phyloP scores from a whole-genome alignment of 306 rosid genomes.

The Begonia masoniana region DNA sequence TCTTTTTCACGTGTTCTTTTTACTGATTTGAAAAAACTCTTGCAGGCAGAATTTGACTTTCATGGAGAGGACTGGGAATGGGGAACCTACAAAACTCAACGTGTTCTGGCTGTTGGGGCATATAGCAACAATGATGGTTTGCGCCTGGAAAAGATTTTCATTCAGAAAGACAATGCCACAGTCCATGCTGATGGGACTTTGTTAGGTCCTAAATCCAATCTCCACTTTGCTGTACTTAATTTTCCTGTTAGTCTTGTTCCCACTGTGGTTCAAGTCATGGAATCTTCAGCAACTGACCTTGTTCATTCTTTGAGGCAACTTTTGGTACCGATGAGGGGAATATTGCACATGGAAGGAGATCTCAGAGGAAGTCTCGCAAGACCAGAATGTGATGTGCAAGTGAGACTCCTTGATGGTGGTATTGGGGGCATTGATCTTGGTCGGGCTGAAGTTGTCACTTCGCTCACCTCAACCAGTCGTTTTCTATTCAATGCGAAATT shows the following conservation, averaged over 20 bases:
- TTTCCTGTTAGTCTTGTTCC: conserved; percentile 88
- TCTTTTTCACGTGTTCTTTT: conserved; percentile 17
- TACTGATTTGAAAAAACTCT: no score
- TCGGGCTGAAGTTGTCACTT: conserved; percentile 86
- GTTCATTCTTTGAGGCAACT: conserved; percentile 59
- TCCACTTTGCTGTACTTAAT: conserved; percentile 86
- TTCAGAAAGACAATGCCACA: conserved; percentile 88
- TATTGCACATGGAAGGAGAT: conserved; percentile 98
- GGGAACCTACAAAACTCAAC: conserved; percentile 87
- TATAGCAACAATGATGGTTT: conserved; percentile 73
- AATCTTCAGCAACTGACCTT: conserved; percentile 61
- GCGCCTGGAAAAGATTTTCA: conserved; percentile 52
- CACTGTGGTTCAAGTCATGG: conserved; percentile 62
- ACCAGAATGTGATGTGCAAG: conserved; percentile 94
- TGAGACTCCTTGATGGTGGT: conserved; percentile 90
- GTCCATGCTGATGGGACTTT: conserved; percentile 92
- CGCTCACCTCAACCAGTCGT: conserved; percentile 69
- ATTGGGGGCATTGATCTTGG: conserved; percentile 86
- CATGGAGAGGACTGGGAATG: conserved; percentile 97
- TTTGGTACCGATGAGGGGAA: conserved; percentile 68
- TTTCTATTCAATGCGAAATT: conserved; percentile 88
- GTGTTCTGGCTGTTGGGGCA: conserved; percentile 67
- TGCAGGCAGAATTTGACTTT: conserved; percentile 81
- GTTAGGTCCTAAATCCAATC: conserved; percentile 75
- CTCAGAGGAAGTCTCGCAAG: conserved; percentile 81